Percentiles rank a stretch among this genome's conserved stretches.
These are phyloP conservation scores for Isabelozyma pseudorhagii DNA, from an alignment of 805 yeast species.

Conservation along the genomic window DNA sequence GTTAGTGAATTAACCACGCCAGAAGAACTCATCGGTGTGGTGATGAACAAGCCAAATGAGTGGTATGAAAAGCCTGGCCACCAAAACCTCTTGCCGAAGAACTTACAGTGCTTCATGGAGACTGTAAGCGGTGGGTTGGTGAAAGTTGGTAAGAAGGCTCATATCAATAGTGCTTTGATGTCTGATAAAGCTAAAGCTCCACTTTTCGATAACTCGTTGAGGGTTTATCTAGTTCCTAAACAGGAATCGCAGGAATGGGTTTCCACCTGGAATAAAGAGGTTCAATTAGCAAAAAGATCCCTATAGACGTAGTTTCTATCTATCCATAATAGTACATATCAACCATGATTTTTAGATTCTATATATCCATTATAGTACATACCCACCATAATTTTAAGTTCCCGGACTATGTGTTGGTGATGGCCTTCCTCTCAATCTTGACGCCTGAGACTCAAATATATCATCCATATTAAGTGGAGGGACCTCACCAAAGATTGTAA, in stretches of 20 bases:
- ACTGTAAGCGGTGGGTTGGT: conserved; percentile 81
- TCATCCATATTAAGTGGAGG: conserved; percentile 68
- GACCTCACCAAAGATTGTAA: conserved; percentile 68
- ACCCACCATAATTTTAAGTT: neutral
- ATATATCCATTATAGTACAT: neutral
- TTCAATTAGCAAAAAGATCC: conserved; percentile 47
- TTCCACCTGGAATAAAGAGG: conserved; percentile 57
- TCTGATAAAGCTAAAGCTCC: conserved; percentile 66
- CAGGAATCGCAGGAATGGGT: conserved; percentile 64
- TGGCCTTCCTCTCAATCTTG: conserved; percentile 53
- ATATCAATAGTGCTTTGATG: conserved; percentile 62
- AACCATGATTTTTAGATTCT: too few species aligned
- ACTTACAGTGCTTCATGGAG: conserved; percentile 75
- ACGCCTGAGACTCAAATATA: conserved; percentile 52
- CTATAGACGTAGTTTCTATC: neutral
- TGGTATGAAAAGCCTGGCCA: conserved; percentile 69
- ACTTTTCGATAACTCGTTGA: conserved; percentile 67
- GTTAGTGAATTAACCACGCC: conserved; percentile 73
- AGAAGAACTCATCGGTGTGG: conserved; percentile 54
- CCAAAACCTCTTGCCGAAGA: conserved; percentile 52
- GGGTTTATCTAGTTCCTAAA: conserved; percentile 79
- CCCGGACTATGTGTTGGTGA: conserved; percentile 36
- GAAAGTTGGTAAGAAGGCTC: conserved; percentile 75
- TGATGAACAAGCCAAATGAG: conserved; percentile 60
- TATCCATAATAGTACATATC: neutral